Base-by-base conservation (phyloP, 805 yeast genomes). In the Huiozyma naganishii region DNA sequence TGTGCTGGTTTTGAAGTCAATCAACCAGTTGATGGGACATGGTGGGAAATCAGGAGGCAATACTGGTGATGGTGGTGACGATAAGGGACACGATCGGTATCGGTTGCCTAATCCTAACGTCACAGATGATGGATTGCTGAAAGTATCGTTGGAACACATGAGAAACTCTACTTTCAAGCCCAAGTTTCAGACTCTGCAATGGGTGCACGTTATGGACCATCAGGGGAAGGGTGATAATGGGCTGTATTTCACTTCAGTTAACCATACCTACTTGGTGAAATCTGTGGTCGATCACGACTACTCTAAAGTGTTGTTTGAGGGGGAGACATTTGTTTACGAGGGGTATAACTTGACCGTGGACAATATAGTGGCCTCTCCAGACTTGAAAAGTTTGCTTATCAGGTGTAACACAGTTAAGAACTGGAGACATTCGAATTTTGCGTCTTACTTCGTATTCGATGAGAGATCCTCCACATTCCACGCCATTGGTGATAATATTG, bases 321-420 rank as follows among this genome's bases (percentile, higher is more conserved):
- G 79, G 7, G 64, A 74, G 2, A 44, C 57, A 0, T 73, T 83
- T 50, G 50, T 47, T 1, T 67, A 61, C 46, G 61, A 68, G 1
- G 71, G 66, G 3, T 46, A 50, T 1, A 58, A 61, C 9, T 74
- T 73, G 51, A 62, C 62, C 0, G 73, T 84, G 30, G 79, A 76
- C 41, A 64, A 64, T 17, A 65, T 83, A 27, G 68, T 67, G 1
- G 83, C 88, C 3, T 80, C 88, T 32, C 86, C 89, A 36, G 74
- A 83, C 61, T 67, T 83, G 55, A 59, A 66, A 32, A 67, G 63
- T 47, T 82, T 85, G 0, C 54, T 83, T 30, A 60, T 84, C 27
- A 72, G 75, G 44, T 77, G 89, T 1, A 75, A 81, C 50, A 69
- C 76, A 37, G 70, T 73, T 10, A 76, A 77, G 37, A 77, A 79